A percentile compares a stretch with the other conserved stretches of the same genome.
These are phyloP conservation scores for Fusarium guadeloupense DNA, from an alignment of 2,329 filamentous ascomycete genomes.

Conservation along the genomic window DNA sequence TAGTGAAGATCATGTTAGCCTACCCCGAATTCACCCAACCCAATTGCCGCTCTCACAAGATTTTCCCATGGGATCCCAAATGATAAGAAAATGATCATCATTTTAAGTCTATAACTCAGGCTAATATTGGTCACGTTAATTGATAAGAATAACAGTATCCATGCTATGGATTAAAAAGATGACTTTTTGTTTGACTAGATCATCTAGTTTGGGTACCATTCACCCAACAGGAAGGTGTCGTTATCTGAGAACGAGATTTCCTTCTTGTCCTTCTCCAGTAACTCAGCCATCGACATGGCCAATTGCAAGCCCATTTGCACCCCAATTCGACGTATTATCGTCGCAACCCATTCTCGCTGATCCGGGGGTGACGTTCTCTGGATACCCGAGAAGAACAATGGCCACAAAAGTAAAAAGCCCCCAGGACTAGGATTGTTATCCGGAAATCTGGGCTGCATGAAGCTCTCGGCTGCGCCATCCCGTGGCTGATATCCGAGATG, in stretches of 20 bases:
- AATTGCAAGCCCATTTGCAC: conserved; percentile 32
- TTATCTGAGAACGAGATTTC: conserved; percentile 30
- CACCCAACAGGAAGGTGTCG: conserved; percentile 26
- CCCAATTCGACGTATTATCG: conserved; percentile 23
- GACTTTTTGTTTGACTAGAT: background rate
- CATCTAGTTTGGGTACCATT: conserved; percentile 25
- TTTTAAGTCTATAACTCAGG: too few relatives aligned
- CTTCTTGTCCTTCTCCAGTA: conserved; percentile 24
- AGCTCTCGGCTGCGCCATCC: accelerated
- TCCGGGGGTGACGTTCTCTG: conserved; percentile 17
- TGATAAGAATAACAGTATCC: too few relatives aligned
- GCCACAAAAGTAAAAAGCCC: conserved; percentile 31
- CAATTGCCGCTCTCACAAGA: too few relatives aligned
- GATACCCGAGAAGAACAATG: conserved; percentile 29
- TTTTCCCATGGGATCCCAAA: too few relatives aligned
- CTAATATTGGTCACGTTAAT: too few relatives aligned
- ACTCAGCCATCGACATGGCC: conserved; percentile 30
- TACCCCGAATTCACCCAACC: too few relatives aligned
- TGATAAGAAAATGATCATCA: too few relatives aligned
- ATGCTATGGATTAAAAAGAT: too few relatives aligned
- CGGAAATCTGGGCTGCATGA: background rate
- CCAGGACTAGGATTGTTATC: conserved; percentile 9
- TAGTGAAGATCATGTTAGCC: too few relatives aligned
- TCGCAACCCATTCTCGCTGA: conserved; percentile 27
- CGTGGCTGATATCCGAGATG: conserved; percentile 19